A percentile compares a stretch with the other conserved stretches of the same genome.
phyloP scores from a whole-genome alignment of 164 flowering plant species.

The Houttuynia cordata region DNA sequence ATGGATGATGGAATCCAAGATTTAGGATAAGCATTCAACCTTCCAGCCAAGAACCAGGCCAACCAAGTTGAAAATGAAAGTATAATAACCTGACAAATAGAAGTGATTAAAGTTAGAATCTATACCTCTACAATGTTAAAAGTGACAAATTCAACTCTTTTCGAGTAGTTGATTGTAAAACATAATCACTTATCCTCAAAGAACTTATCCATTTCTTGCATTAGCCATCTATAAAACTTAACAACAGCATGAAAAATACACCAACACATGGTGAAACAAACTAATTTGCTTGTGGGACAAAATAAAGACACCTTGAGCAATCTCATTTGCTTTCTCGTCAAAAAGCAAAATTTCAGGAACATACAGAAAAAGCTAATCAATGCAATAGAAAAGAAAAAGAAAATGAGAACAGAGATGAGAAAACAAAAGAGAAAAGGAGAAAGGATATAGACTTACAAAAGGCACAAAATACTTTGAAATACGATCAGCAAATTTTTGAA shows the following conservation, averaged over 20 bases:
- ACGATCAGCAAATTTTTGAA: conserved; percentile 83
- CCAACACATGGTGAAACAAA: no score
- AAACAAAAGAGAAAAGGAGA: background rate
- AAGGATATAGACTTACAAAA: conserved; percentile 26
- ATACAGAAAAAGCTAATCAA: background rate
- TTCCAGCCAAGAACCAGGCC: conserved; percentile 77
- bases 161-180: no score
- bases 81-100: conserved; percentile 47
- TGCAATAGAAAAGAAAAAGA: background rate
- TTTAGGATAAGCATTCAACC: conserved; percentile 47
- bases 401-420: no score
- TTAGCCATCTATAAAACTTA: no score
- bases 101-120: background rate
- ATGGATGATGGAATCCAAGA: conserved; percentile 80
- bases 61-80: conserved; percentile 68
- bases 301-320: background rate
- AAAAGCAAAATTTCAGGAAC: background rate
- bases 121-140: background rate
- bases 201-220: no score
- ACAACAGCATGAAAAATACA: no score
- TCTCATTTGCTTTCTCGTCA: background rate
- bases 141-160: background rate
- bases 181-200: no score
- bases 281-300: background rate
- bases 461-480: conserved; percentile 89